These are phyloP conservation scores for Fusarium sp. DNA, from an alignment of 2,329 filamentous ascomycete species.

Conservation along the genomic window DNA sequence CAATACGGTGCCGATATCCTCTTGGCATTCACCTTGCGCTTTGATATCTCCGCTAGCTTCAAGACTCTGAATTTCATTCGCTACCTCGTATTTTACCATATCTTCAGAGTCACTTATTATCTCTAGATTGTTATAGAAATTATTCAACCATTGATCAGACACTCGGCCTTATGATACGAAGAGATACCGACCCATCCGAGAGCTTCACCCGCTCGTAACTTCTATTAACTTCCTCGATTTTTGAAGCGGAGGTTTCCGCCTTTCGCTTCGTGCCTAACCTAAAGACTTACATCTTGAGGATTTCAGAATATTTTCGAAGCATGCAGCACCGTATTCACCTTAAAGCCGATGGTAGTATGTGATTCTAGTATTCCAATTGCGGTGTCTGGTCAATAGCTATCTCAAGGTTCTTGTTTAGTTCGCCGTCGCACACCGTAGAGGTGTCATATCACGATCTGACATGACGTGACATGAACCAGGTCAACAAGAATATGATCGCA, in stretches of 20 bases:
- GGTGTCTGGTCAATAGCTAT: not conserved
- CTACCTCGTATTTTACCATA: not conserved
- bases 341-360: not conserved
- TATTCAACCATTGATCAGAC: not conserved
- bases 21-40: not conserved
- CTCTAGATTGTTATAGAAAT: not conserved
- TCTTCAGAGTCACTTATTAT: not conserved
- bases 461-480: not conserved
- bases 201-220: not conserved
- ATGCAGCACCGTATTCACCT: not conserved
- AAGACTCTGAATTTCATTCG: not conserved
- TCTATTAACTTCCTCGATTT: not conserved
- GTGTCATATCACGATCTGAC: not conserved
- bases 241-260: not conserved
- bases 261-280: not conserved
- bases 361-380: not conserved
- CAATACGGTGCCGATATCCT: not conserved
- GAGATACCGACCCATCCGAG: not conserved
- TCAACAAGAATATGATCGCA: not conserved
- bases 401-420: not conserved
- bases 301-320: not conserved
- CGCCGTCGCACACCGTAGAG: not conserved
- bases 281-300: not conserved
- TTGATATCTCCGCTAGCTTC: not conserved
- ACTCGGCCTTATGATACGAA: not conserved